Evolutionary conservation across 106 monocot species (phyloP).

Genomic region (Acorus gramineus): DNA sequence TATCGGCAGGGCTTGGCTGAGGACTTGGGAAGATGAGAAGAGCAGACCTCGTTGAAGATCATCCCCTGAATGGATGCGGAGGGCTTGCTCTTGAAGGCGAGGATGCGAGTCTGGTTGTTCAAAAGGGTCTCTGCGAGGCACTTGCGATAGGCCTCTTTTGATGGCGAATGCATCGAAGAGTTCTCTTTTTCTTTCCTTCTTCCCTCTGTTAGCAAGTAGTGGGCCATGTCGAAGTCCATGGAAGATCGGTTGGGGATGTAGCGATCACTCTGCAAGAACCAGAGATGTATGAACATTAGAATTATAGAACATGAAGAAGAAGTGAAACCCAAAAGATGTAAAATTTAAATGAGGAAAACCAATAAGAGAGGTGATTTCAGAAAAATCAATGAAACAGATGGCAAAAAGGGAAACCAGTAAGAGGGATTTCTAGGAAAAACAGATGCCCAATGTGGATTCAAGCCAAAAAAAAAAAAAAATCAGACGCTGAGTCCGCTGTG

Average conservation of each 20-base stretch:
- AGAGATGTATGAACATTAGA: background rate
- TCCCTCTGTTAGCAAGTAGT: conserved; percentile 35
- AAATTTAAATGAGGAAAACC: no score
- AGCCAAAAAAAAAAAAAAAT: no score
- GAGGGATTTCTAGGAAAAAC: no score
- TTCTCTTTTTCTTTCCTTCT: conserved; percentile 42
- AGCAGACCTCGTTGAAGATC: conserved; percentile 5
- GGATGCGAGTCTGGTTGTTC: conserved; percentile 33
- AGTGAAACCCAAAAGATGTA: background rate
- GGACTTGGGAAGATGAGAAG: conserved; percentile 18
- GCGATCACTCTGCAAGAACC: conserved; percentile 33
- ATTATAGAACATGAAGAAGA: background rate
- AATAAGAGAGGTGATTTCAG: no score
- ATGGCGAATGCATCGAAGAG: conserved; percentile 21
- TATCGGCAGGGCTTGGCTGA: conserved; percentile 26
- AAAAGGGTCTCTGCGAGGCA: conserved; percentile 28
- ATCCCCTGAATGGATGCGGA: conserved; percentile 2
- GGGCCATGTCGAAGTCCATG: conserved; percentile 55
- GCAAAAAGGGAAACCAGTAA: background rate
- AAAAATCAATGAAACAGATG: background rate
- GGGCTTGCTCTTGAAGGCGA: conserved; percentile 42
- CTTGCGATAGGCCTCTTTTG: conserved; percentile 44
- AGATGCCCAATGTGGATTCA: no score
- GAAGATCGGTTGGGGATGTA: conserved; percentile 61
- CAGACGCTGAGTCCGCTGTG: no score